phyloP scores from a whole-genome alignment of 768 basidiomycete species.

The Suillus paluster region DNA sequence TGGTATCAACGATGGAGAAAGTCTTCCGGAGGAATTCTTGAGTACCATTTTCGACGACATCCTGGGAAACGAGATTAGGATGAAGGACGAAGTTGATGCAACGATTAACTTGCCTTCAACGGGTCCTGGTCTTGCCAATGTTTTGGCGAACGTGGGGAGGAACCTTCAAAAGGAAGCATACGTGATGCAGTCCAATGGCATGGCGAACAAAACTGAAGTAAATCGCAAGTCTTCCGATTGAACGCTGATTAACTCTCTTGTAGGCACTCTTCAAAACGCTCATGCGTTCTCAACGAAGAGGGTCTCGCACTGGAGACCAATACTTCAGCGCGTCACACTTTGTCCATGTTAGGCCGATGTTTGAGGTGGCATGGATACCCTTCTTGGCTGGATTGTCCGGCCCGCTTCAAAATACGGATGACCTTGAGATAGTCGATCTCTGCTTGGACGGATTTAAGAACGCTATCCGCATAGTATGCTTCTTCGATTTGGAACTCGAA shows the following conservation, averaged over 20 bases:
- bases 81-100: slow-evolving; percentile 96
- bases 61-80: slow-evolving; percentile 88
- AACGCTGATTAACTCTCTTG: slow-evolving; percentile 14
- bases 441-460: slow-evolving; percentile 96
- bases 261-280: slow-evolving; percentile 92
- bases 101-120: slow-evolving; percentile 42
- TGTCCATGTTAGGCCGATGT: slow-evolving; percentile 97
- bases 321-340: slow-evolving; percentile 98
- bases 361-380: slow-evolving; percentile 99
- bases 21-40: slow-evolving; percentile 87
- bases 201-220: slow-evolving; percentile 97
- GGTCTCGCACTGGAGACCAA: slow-evolving; percentile 76
- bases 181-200: slow-evolving; percentile 91
- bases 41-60: slow-evolving; percentile 89
- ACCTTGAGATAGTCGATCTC: slow-evolving; percentile 87
- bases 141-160: slow-evolving; percentile 86
- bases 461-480: slow-evolving; percentile 95
- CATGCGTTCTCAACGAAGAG: slow-evolving; percentile 89
- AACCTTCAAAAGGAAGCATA: slow-evolving; percentile 97
- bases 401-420: slow-evolving; percentile 94
- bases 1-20: slow-evolving; percentile 90
- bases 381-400: slow-evolving; percentile 95
- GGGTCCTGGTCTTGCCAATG: slow-evolving; percentile 78
- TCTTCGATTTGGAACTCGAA: slow-evolving; percentile 96
- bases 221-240: slow-evolving; percentile 18